Conservation (phyloP, 345 rosid species). For the Syzygium aqueum region DNA sequence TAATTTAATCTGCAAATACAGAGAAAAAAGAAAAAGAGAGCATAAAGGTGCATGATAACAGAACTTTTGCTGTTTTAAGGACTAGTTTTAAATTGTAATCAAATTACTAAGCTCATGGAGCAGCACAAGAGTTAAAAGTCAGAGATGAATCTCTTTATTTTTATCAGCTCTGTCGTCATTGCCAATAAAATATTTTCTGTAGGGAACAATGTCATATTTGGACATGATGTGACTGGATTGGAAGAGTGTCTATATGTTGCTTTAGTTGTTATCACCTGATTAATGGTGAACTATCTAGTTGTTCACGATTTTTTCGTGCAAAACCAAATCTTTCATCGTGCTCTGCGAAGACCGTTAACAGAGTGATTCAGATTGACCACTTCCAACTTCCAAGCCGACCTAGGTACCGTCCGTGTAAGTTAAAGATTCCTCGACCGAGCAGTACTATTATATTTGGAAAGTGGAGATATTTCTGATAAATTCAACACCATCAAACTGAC, state of each 20-base stretch:
- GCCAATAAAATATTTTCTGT: neutral
- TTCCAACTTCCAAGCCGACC: neutral
- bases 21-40: neutral
- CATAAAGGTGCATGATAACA: neutral
- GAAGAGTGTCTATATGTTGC: neutral
- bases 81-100: neutral
- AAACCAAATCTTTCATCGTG: neutral
- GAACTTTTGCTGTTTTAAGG: neutral
- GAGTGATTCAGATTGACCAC: neutral
- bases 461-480: neutral
- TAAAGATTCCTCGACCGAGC: neutral
- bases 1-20: neutral
- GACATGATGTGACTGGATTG: neutral
- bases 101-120: neutral
- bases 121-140: neutral
- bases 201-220: neutral
- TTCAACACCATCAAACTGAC: rapidly evolving
- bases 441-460: neutral
- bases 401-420: neutral
- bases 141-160: neutral
- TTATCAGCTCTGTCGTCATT: neutral
- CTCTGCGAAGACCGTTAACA: neutral
- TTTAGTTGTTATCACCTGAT: neutral
- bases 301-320: neutral
- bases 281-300: neutral